Evolutionary conservation across 495 filamentous ascomycete genomes (phyloP).

Genomic region (Cercophora sp.): DNA sequence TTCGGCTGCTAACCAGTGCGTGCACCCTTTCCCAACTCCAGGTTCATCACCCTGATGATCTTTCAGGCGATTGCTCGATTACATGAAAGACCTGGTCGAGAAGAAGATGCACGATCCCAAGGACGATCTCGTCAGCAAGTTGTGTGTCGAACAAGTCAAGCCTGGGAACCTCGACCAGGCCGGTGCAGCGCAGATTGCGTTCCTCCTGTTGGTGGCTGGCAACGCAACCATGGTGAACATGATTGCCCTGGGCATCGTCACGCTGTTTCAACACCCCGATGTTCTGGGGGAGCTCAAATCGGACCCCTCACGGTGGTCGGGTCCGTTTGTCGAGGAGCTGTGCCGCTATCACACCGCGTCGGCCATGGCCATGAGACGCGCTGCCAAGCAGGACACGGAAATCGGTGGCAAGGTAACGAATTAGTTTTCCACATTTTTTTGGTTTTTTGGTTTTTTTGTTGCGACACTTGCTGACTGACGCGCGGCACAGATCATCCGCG

Average conservation of each 20-base stretch:
- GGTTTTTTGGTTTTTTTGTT: too few species aligned
- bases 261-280: conserved; percentile 34
- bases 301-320: conserved; percentile 26
- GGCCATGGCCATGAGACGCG: conserved; percentile 39
- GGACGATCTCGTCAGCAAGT: conserved; percentile 41
- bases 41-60: not conserved
- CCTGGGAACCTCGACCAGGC: conserved; percentile 34
- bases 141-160: conserved; percentile 36
- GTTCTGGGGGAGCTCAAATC: conserved; percentile 35
- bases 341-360: conserved; percentile 44
- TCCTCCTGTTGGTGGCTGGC: conserved; percentile 43
- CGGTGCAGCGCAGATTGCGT: conserved; percentile 41
- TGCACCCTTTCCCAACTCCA: not conserved
- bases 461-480: too few species aligned
- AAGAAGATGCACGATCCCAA: conserved; percentile 31
- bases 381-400: conserved; percentile 42
- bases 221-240: conserved; percentile 50
- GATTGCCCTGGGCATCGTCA: conserved; percentile 42
- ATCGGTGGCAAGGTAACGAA: conserved; percentile 37
- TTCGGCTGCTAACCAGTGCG: conserved; percentile 33
- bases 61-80: conserved; percentile 32
- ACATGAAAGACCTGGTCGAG: conserved; percentile 37
- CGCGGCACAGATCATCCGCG: conserved; percentile 32
- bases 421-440: too few species aligned
- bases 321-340: conserved; percentile 41